A percentile compares a stretch with the other conserved stretches of the same genome.
phyloP scores from a whole-genome alignment of 495 filamentous ascomycete species.

The Aspergillus nanangensis region DNA sequence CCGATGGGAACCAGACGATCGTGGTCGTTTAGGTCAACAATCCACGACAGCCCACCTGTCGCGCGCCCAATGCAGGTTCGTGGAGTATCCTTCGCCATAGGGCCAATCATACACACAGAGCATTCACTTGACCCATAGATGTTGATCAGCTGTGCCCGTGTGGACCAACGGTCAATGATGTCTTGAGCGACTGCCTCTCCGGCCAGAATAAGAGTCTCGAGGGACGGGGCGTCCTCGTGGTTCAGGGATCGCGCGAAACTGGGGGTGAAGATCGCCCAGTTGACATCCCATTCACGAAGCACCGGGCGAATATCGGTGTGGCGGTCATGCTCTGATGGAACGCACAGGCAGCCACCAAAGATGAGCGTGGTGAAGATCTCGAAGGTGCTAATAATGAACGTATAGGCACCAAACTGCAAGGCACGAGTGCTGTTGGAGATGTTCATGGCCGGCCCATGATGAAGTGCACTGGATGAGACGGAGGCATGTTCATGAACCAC shows the following conservation, averaged over 20 bases:
- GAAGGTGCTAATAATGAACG: constrained; percentile 53
- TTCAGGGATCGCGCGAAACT: constrained; percentile 22
- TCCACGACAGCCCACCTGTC: constrained; percentile 20
- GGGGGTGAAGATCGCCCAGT: constrained; percentile 26
- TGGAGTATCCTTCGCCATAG: constrained; percentile 10
- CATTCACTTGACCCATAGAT: constrained; percentile 34
- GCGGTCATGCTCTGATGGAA: constrained; percentile 45
- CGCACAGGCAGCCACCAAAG: constrained; percentile 50
- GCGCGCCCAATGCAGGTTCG: constrained; percentile 13
- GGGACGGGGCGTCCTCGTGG: constrained; percentile 24
- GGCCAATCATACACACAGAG: constrained; percentile 5
- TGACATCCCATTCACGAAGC: constrained; percentile 21
- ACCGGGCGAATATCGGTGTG: constrained; percentile 22
- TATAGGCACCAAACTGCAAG: constrained; percentile 58
- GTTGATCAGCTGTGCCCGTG: constrained; percentile 13
- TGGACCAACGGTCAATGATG: constrained; percentile 13
- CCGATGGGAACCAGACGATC: constrained; percentile 35
- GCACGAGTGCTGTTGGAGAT: constrained; percentile 16
- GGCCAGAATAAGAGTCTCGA: constrained; percentile 12
- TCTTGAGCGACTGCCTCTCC: constrained; percentile 16
- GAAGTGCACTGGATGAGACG: constrained; percentile 15
- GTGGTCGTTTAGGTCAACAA: constrained; percentile 33
- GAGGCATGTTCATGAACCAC: constrained; percentile 36
- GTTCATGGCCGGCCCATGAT: constrained; percentile 8
- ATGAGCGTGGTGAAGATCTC: constrained; percentile 59